Evolutionary conservation across 176 grass and related monocot species (phyloP), one percentile per base, ranked within the genome.

Genomic region (Avena eriantha): DNA sequence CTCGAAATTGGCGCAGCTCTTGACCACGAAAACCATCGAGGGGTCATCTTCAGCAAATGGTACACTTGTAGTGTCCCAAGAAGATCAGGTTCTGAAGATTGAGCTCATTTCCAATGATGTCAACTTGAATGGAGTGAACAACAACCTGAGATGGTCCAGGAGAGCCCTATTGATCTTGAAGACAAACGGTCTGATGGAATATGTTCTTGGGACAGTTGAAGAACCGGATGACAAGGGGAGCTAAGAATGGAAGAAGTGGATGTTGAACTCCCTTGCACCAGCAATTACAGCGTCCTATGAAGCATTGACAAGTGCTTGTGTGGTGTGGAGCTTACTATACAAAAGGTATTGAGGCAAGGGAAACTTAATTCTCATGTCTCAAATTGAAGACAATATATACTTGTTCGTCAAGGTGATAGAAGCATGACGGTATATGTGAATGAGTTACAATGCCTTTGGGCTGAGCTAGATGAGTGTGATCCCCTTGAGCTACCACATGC

Each of bases 381-480:
- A 66, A 66, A 66, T 66, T 66, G 24, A 66, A 66, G 63, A 66
- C 63, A 66, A 66, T 26, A 66, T 66, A 26, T 31, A 66, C 4
- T 7, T 66, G 26, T 66, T 66, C 26, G 26, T 33, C 26, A 66
- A 66, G 63, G 24, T 66, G 61, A 65, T 6, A 65, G 61, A 65
- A 26, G 14, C 14, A 0, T 4, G 49, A 51, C 29, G 61, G 61
- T 66, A 4, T 66, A 33, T 33, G 61, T 66, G 24, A 66, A 66
- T 66, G 26, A 66, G 26, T 14, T 66, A 13, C 63, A 33, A 13
- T 23, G 29, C 60, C 60, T 64, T 64, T 64, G 60, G 24, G 24
- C 24, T 14, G 60, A 64, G 12, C 14, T 66, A 12, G 63, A 66
- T 66, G 4, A 66, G 63, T 33, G 63, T 66, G 26, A 66, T 66